Evolutionary conservation across 805 yeast genomes (phyloP), one percentile per base, ranked within the genome.

Genomic region (Komagataella pseudopastoris): DNA sequence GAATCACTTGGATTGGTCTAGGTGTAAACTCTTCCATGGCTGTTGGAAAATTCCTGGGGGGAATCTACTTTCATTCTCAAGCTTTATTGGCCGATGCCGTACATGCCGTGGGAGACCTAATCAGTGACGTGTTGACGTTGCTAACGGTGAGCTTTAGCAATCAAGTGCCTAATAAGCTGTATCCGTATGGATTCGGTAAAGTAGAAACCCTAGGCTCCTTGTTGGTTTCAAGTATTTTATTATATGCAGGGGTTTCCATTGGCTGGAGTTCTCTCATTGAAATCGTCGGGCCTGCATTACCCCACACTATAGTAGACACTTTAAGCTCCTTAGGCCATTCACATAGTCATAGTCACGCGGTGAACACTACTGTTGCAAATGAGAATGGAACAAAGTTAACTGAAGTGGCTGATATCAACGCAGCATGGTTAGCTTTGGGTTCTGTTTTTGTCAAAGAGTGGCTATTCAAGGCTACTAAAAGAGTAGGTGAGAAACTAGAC

Each of bases 361-460:
- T 53, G 52, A 49, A 63, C 44, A 61, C 56, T 6, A 6, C 14
- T 14, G 23, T 14, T 22, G n/a, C 51, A 1, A 49, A 45, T 45
- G 51, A 43, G 51, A 48, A 43, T 16, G 51, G 17, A 45, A 46
- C 52, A 6, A 36, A 20, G 16, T 57, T 51, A 3, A 47, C 55
- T 6, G 61, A 61, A 23, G 70, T 75, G 0, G 78, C 87, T 0
- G 78, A 88, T 60, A 78, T 93, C 56, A 89, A 88, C 63, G 99
- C 99, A 2, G 97, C 96, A 2, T 89, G 96, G 95, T 75, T 93
- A 47, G 99, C 99, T 0, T 81, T 85, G 52, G 96, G 82, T 1
- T 88, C 96, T 1, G 88, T 93, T 54, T 78, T 75, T 3, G 77
- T 89, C 45, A 93, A 93, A 63, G 99, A 93, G 65, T 79, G 95